Base-by-base conservation (phyloP, 768 basidiomycete species). In the Rhizopogon roseolus region DNA sequence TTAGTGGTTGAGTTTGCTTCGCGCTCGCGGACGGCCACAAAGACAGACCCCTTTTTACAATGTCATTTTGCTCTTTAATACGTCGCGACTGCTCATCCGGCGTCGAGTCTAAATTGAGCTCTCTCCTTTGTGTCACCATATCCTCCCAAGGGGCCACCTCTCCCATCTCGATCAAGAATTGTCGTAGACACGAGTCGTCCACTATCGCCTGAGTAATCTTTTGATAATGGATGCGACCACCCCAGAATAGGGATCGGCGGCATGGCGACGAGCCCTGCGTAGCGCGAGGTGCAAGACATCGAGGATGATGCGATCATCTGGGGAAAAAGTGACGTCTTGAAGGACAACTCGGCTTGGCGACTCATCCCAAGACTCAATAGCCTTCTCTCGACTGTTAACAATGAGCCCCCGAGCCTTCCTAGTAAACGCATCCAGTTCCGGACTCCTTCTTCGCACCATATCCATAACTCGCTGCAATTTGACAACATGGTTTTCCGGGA, bases 101-200 rank as follows among this genome's bases (percentile, higher is more conserved):
- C 25, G 28, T 8, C 14, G 56, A 56, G 48, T 70, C 66, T 13
- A 66, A 41, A 11, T 58, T 62, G 8, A 81, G 60, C 16, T 69
- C 64, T 1, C 69, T 69, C 54, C 70, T 67, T 32, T 77, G 65
- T 7, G 74, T 75, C 5, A 72, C 69, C 29, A 81, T 56, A 59
- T 93, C 86, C 58, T 93, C 84, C 95, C 95, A 97, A 1, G 88
- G 85, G 2, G 87, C 77, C 19, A 90, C 64, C 6, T 85, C 78
- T 6, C 96, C 94, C 13, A 96, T 62, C 42, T 90, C 82, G 14
- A 82, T 64, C 36, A 97, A 73, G 19, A 86, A 67, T 54, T 69
- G 70, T 59, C 79, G 72, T 22, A 80, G 66, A 41, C 78, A 58
- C 32, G 58, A 59, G 0, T 60, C 62, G 5, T 59, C 55, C 25